Percentiles rank a stretch among this genome's conserved stretches.
Conservation (phyloP, 129 eudicot genomes). For the Deinandra increscens region DNA sequence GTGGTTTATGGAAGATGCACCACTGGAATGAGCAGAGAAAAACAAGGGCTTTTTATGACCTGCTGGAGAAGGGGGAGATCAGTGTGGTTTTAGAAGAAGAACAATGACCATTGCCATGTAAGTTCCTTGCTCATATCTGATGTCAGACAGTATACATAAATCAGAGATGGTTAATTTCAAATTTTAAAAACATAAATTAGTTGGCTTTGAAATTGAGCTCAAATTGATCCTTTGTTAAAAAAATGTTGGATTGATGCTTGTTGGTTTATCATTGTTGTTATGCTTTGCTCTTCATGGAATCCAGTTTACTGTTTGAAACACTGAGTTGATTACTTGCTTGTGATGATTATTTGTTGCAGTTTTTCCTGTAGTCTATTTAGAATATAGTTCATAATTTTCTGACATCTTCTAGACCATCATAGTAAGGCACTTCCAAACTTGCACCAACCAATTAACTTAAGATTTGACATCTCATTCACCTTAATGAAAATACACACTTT, state of each 20-base stretch:
- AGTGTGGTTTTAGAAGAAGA: constrained; percentile 39
- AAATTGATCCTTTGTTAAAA: neutral
- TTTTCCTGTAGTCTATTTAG: too few species aligned
- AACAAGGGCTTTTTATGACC: constrained; percentile 34
- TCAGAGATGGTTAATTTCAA: constrained; percentile 21
- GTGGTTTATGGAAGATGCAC: constrained; percentile 47
- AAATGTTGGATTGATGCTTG: neutral
- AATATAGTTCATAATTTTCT: too few species aligned
- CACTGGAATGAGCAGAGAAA: constrained; percentile 48
- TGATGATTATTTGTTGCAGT: too few species aligned
- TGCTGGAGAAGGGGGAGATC: constrained; percentile 44
- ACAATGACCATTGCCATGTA: constrained; percentile 10
- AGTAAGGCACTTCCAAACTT: too few species aligned
- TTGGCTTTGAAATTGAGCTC: neutral
- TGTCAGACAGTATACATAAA: neutral
- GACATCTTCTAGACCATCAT: too few species aligned
- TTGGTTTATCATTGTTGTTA: neutral
- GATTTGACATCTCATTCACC: too few species aligned
- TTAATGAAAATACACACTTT: too few species aligned
- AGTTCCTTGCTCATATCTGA: neutral
- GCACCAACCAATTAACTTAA: too few species aligned
- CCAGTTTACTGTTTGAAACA: too few species aligned
- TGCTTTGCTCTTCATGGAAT: neutral
- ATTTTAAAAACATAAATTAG: neutral
- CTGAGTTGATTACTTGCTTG: too few species aligned